Base-by-base conservation (phyloP, 2,329 filamentous ascomycete genomes). In the Colletotrichum sublineola region DNA sequence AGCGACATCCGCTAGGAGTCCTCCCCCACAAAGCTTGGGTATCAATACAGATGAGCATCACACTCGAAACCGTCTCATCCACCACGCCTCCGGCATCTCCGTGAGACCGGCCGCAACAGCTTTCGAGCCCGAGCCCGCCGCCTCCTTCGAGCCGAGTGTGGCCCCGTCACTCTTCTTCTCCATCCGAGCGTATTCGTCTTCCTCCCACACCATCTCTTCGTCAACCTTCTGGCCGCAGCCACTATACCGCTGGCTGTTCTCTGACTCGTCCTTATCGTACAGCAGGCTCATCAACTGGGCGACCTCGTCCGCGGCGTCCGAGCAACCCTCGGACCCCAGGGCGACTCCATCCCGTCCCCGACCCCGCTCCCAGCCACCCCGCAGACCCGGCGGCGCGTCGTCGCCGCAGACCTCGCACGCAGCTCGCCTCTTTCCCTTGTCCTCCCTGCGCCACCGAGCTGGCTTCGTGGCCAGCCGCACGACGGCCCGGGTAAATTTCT, bases 61-160 rank as follows among this genome's bases (percentile, higher is more conserved):
- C 42, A 40, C 6, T 31, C 53, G 14, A 44, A n/a, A 38, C 20
- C 38, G n/a, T 40, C 61, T 57, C 7, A 33, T 55, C 67, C 67
- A 70, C 67, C 67, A 67, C 29, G 67, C 67, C 53, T 70, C 67
- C 14, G 67, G 67, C 5, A 67, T 53, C 53, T 60, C 44, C n/a
- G 38, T 66, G 33, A 60, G 15, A 44, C 36, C 15, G 14, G 38
- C 64, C 18, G 29, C 18, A 33, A 33, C 50, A 33, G 42, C 50
- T 20, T 42, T 36, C n/a, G 36, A 36, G 14, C 4, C 33, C 36
- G 40, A 29, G n/a, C 44, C 33, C 44, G 15, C 50, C 57, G 15
- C 15, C 18, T 24, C 11, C 15, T 33, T 46, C 24, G 8, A 36
- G 48, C 48, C 60, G 38, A 20, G 5, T 8, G 24, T 57, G 42